Evolutionary conservation across 1,139 yeast genomes (phyloP).

Genomic region (Yamadazyma epiphylla): DNA sequence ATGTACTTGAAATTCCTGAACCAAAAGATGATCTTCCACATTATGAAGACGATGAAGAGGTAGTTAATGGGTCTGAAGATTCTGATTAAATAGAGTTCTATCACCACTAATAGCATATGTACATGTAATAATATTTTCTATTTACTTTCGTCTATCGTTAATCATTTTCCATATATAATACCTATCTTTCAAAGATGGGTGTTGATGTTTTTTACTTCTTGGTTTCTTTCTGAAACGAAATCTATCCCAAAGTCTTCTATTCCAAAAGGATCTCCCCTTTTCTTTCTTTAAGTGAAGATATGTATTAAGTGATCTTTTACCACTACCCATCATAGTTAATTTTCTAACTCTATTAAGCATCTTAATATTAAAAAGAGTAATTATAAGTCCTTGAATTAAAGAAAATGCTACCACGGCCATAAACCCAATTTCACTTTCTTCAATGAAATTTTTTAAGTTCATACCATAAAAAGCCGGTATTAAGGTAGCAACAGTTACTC

Average conservation of each 20-base stretch:
- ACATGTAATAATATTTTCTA: constrained; percentile 2
- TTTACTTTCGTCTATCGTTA: constrained; percentile 41
- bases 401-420: constrained; percentile 53
- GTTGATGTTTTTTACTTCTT: constrained; percentile 26
- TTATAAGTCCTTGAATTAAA: constrained; percentile 39
- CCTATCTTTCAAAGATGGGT: constrained; percentile 44
- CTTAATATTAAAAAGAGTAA: constrained; percentile 43
- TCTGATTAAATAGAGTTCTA: constrained; percentile 2
- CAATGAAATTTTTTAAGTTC: constrained; percentile 89
- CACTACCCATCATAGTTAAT: constrained; percentile 56
- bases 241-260: too few species aligned
- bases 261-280: too few species aligned
- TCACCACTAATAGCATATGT: constrained; percentile 5
- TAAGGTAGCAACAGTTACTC: constrained; percentile 69
- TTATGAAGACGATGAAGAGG: constrained; percentile 4
- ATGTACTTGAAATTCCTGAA: constrained; percentile 22
- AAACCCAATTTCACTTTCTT: constrained; percentile 69
- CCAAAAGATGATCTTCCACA: constrained; percentile 10
- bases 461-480: constrained; percentile 81
- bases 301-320: constrained; percentile 1
- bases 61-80: too few species aligned
- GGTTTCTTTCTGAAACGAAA: too few species aligned
- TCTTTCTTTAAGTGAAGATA: too few species aligned
- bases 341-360: constrained; percentile 56
- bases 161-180: constrained; percentile 76